Evolutionary conservation across 148 eudicot genomes (phyloP).

Genomic region (Selenicereus undatus): DNA sequence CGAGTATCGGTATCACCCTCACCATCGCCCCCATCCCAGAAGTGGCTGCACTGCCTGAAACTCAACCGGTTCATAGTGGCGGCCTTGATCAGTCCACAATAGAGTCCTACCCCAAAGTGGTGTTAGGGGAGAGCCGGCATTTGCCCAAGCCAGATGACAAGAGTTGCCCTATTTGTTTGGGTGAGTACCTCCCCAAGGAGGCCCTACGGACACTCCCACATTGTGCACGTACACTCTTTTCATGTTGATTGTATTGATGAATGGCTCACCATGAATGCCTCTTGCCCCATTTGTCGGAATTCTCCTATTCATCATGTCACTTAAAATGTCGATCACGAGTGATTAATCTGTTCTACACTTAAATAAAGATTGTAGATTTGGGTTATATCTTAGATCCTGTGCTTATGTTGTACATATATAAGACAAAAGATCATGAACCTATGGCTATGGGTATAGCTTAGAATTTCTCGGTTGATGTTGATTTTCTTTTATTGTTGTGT

Average conservation of each 20-base stretch:
- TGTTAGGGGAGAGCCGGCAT: conserved; percentile 54
- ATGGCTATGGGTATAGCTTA: no score
- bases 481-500: no score
- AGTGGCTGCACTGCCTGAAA: conserved; percentile 20
- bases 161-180: conserved; percentile 52
- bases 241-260: conserved; percentile 65
- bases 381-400: background rate
- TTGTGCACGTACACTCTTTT: conserved; percentile 53
- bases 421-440: background rate
- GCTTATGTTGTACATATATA: background rate
- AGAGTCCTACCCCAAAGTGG: conserved; percentile 51
- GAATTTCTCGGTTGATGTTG: no score
- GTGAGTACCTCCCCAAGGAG: conserved; percentile 51
- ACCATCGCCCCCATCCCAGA: background rate
- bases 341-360: no score
- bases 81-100: conserved; percentile 46
- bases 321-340: no score
- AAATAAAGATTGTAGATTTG: background rate
- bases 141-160: conserved; percentile 45
- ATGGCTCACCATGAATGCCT: conserved; percentile 48
- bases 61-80: background rate
- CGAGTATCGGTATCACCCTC: background rate
- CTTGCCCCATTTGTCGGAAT: conserved; percentile 62
- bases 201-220: conserved; percentile 45
- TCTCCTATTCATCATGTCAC: conserved; percentile 22